Percentiles rank a stretch among this genome's conserved stretches.
These are phyloP conservation scores for Phlebiopsis gigantea DNA, from an alignment of 768 basidiomycete genomes.

Conservation along the genomic window DNA sequence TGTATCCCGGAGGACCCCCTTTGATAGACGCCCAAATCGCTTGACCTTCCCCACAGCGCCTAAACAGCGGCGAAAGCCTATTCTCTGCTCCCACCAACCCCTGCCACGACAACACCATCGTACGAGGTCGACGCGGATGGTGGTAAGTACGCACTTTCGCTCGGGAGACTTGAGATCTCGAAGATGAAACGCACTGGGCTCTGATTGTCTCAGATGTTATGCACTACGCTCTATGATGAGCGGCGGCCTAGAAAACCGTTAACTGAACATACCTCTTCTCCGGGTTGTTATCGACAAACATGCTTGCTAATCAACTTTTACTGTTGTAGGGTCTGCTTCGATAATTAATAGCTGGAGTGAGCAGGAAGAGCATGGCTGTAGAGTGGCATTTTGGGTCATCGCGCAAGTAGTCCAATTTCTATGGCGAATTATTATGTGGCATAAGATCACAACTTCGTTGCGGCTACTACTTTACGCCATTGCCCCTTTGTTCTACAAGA, in stretches of 20 bases:
- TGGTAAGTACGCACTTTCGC: too few relatives aligned
- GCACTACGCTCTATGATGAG: conserved; percentile 44
- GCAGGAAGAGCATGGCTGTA: too few relatives aligned
- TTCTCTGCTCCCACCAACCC: neutral
- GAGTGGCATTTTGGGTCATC: too few relatives aligned
- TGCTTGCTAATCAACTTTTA: too few relatives aligned
- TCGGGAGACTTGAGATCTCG: neutral
- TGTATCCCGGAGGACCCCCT: neutral
- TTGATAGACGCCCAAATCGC: neutral
- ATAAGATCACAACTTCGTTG: too few relatives aligned
- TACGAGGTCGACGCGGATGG: neutral
- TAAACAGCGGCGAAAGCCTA: neutral
- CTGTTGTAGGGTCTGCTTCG: neutral
- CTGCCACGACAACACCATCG: neutral
- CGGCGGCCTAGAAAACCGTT: conserved; percentile 67
- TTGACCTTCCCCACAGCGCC: neutral
- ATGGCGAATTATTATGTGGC: too few relatives aligned
- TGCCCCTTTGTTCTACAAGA: too few relatives aligned
- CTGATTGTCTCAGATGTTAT: conserved; percentile 46
- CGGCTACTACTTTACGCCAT: too few relatives aligned
- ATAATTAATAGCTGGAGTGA: too few relatives aligned
- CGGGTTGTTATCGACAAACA: too few relatives aligned
- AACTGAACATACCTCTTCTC: conserved; percentile 36
- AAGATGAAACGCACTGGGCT: conserved; percentile 64
- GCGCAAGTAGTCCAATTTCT: too few relatives aligned